Percentiles rank a stretch among this genome's conserved stretches.
Conservation (phyloP, 2,329 filamentous ascomycete genomes). For the Penicillium hordei region DNA sequence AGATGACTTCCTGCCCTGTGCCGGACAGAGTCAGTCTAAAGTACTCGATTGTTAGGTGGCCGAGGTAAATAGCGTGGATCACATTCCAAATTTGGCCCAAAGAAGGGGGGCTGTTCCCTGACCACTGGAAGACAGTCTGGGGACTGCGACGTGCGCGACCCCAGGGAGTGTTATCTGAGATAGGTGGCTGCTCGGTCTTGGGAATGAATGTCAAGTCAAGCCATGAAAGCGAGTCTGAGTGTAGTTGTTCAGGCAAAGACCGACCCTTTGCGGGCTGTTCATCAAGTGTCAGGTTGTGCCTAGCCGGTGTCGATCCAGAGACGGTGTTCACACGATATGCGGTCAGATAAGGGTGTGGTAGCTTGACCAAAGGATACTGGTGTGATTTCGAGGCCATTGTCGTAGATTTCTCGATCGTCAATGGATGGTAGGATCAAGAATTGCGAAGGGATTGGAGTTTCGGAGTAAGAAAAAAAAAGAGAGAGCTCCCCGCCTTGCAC, state of each 20-base stretch:
- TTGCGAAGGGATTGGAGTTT: background rate
- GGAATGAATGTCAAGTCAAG: slow-evolving; percentile 33
- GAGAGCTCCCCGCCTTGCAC: background rate
- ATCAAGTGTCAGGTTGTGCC: slow-evolving; percentile 37
- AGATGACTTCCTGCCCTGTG: slow-evolving; percentile 34
- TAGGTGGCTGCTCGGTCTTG: slow-evolving; percentile 18
- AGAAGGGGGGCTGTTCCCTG: slow-evolving; percentile 36
- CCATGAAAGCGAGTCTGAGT: slow-evolving; percentile 42
- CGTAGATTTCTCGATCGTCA: background rate
- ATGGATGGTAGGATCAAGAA: background rate
- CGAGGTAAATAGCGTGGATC: slow-evolving; percentile 47
- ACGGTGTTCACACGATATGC: slow-evolving; percentile 41
- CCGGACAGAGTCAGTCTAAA: slow-evolving; percentile 46
- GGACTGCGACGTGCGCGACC: slow-evolving; percentile 49
- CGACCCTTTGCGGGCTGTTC: slow-evolving; percentile 31
- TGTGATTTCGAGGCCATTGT: slow-evolving; percentile 17
- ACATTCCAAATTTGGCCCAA: slow-evolving; percentile 51
- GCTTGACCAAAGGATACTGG: slow-evolving; percentile 43
- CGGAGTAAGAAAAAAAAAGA: background rate
- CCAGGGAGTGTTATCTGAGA: slow-evolving; percentile 38
- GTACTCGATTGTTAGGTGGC: slow-evolving; percentile 46
- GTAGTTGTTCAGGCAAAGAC: slow-evolving; percentile 39
- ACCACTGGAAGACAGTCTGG: slow-evolving; percentile 45
- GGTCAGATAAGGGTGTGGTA: slow-evolving; percentile 50
- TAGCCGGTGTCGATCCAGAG: slow-evolving; percentile 28